Conservation (phyloP, 208 protist species). For the Leishmania guyanensis region DNA sequence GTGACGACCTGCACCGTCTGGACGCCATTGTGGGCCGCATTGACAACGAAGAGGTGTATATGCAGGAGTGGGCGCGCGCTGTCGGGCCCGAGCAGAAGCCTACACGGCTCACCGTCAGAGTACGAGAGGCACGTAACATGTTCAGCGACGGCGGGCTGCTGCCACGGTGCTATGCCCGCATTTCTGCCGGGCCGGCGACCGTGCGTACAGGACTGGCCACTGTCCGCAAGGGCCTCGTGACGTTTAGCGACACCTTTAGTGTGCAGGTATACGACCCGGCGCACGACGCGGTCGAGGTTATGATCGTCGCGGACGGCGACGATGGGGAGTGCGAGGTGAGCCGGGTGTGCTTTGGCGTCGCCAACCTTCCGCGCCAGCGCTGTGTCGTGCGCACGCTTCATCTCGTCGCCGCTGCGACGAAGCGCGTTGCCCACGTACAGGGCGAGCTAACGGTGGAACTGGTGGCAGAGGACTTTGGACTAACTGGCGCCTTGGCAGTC, state of each 20-base stretch:
- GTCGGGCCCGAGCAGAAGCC: conserved; percentile 60
- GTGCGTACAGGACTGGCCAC: conserved; percentile 34
- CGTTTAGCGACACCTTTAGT: conserved; percentile 44
- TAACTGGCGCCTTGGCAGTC: conserved; percentile 9
- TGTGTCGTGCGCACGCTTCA: conserved; percentile 34
- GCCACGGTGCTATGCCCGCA: conserved; percentile 42
- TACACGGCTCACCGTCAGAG: conserved; percentile 33
- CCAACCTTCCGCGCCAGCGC: conserved; percentile 32
- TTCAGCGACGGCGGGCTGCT: conserved; percentile 14
- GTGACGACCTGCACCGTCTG: conserved; percentile 80
- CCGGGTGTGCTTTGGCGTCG: conserved; percentile 54
- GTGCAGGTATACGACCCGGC: conserved; percentile 50
- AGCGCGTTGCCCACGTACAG: conserved; percentile 34
- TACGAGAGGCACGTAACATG: conserved; percentile 32
- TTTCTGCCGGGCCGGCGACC: conserved; percentile 45
- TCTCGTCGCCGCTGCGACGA: conserved; percentile 59
- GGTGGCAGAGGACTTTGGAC: conserved; percentile 54
- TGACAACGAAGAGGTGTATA: conserved; percentile 57
- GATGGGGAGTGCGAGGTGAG: conserved; percentile 56
- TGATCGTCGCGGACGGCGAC: conserved; percentile 50
- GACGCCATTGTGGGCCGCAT: conserved; percentile 66
- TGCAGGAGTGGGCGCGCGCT: conserved; percentile 54
- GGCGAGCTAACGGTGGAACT: conserved; percentile 62
- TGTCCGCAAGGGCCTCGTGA: conserved; percentile 34
- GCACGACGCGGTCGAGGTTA: conserved; percentile 49